Conservation (phyloP, 176 grass and related monocot genomes). For the Rhynchospora tenuis region DNA sequence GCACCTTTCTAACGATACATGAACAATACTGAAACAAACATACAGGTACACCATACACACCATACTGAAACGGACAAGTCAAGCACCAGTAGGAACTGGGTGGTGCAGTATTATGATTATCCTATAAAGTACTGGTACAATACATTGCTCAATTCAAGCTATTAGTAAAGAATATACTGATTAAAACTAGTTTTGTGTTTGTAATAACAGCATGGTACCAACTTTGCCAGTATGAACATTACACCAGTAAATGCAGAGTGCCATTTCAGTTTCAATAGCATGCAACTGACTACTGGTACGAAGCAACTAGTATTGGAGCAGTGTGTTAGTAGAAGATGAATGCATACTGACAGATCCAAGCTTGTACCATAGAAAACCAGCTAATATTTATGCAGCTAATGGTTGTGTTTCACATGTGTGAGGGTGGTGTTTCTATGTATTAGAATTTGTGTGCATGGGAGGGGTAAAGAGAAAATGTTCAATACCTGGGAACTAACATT, state of each 20-base stretch:
- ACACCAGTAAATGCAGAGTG: neutral
- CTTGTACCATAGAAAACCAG: neutral
- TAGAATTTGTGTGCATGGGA: neutral
- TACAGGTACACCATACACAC: neutral
- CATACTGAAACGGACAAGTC: neutral
- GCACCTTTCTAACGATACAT: neutral
- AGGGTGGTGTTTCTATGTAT: neutral
- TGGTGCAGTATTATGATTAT: neutral
- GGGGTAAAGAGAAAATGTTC: neutral
- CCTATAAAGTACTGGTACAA: neutral
- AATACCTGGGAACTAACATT: conserved; percentile 60
- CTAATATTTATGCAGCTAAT: neutral
- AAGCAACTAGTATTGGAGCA: neutral
- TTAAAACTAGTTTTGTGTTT: neutral
- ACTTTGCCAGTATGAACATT: neutral
- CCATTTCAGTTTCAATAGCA: neutral
- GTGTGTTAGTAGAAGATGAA: neutral
- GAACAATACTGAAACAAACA: neutral
- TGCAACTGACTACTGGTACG: neutral
- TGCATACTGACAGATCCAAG: neutral
- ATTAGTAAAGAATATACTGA: neutral
- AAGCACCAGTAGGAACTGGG: neutral
- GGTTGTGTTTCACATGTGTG: neutral
- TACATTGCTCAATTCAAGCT: neutral
- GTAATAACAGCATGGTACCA: neutral